phyloP scores from a whole-genome alignment of 139 green algal species.

The Desmodesmus armatus region DNA sequence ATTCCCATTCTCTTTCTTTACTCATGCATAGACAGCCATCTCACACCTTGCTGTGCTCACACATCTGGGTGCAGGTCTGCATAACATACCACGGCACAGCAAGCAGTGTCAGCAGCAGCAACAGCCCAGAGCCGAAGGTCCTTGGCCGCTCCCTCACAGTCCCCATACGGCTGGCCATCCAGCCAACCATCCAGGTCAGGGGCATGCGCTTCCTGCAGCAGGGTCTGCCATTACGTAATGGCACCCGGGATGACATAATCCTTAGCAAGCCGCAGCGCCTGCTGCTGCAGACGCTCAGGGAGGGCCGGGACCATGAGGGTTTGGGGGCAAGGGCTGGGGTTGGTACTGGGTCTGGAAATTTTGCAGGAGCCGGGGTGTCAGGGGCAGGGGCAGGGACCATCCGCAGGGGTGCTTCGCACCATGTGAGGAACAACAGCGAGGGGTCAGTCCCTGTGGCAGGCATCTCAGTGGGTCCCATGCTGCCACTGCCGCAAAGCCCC shows the following conservation, averaged over 20 bases:
- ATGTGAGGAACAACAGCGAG: slow-evolving; percentile 33
- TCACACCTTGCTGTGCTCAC: not conserved
- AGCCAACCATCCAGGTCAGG: slow-evolving; percentile 24
- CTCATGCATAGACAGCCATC: too few species aligned
- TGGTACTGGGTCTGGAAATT: too few species aligned
- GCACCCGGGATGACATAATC: not conserved
- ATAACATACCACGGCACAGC: slow-evolving; percentile 12
- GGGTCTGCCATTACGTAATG: not conserved
- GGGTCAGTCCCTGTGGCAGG: not conserved
- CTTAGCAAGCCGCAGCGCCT: not conserved
- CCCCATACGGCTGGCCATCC: slow-evolving; percentile 24
- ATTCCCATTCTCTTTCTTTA: too few species aligned
- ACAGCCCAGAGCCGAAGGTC: not conserved
- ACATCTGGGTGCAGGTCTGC: not conserved
- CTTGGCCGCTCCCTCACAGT: slow-evolving; percentile 3
- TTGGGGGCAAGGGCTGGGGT: not conserved
- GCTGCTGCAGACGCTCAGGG: not conserved
- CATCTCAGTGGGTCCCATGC: not conserved
- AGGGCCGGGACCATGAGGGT: not conserved
- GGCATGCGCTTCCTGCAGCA: slow-evolving; percentile 8
- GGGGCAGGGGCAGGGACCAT: not conserved
- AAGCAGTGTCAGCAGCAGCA: slow-evolving; percentile 3
- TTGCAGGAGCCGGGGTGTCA: not conserved
- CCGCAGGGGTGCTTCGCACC: not conserved
- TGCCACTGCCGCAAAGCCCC: not conserved